Evolutionary conservation across 768 basidiomycete genomes (phyloP), one percentile per base, ranked within the genome.

Genomic region (Mycena rebaudengoi): DNA sequence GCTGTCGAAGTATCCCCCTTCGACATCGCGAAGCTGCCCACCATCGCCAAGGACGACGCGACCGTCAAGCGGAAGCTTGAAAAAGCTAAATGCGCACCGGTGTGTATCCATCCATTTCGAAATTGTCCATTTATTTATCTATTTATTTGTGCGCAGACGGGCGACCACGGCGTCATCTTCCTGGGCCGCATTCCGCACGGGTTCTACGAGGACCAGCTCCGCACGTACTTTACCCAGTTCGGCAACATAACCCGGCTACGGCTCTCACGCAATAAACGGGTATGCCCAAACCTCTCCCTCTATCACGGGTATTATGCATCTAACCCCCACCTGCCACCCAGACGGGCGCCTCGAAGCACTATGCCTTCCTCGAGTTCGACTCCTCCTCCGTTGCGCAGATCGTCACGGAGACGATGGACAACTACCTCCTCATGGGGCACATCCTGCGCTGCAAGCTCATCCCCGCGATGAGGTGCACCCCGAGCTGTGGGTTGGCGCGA

Each of bases 351-450:
- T 97, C 97, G 45, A 99, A 98, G 78, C 97, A 98, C 76, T 99
- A 97, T 76, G 97, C 88, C 3, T 99, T 97, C 82, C 83, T 99
- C 71, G 97, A 99, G 77, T 98, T 99, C 75, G 88, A 90, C 56
- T 96, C 94, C 41, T 85, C 88, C 20, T 84, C 91, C 0, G 96
- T n/a, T 99, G 96, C 98, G 0, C 80, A 96, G 72, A 98, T 99
- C 65, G 98, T 98, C 8, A 91, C 93, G 2, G 98, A 99, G 72
- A 99, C 97, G 44, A 99, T 99, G 98, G 89, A 99, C 83, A 99
- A 98, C 80, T 99, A 98, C 77, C 86, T 99, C 37, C 83, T 99
- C 66, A 87, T 92, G 85, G 96, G 97, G 7, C 97, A 98, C 73
- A 91, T 99, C 66, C 84, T 99, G 57, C 88, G 86, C 43, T 99